Base-by-base conservation (phyloP, 345 rosid species). In the Pugionium cornutum region DNA sequence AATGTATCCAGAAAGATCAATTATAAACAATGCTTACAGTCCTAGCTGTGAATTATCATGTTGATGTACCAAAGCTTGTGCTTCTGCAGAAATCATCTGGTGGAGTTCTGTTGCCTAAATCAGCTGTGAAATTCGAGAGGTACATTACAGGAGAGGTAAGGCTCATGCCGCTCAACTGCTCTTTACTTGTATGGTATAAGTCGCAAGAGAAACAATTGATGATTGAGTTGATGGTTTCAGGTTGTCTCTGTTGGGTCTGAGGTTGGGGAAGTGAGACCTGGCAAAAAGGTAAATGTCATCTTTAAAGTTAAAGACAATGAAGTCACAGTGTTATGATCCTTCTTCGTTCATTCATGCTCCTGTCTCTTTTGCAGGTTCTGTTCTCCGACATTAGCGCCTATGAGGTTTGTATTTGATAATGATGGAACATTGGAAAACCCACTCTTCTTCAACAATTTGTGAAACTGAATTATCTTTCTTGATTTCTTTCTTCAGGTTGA, bases 51-150 rank as follows among this genome's bases (percentile, higher is more conserved):
- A 40, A 30, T 29, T 2, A 1, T 5, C 7, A 3, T 52, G 48
- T 40, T 64, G 32, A 52, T 31, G n/a, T 18, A 36, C 2, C 28
- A 7, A 18, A 31, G 43, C 9, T 9, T 37, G 40, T 52, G 58
- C 53, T 37, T 39, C 33, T 39, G 36, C 73, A 91, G 94, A 88
- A 82, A 86, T 91, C 94, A 5, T 74, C 83, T 8, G 96, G 96
- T 25, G 97, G 96, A 58, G 86, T 91, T 51, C 26, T 88, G 82
- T 73, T 86, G 68, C 87, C 97, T 4, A 88, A 88, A 68, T 75
- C 94, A 36, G 97, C 97, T 9, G 96, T 91, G 43, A 91, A 84
- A 45, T 91, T 84, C 45, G 92, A 91, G 77, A 78, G 89, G 4
- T 88, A 82, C 64, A 81, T 88, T 7, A 75, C 79, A 78, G 94